A percentile compares a stretch with the other conserved stretches of the same genome.
Conservation (phyloP, 2,329 filamentous ascomycete species). For the Metarhizium humberi region DNA sequence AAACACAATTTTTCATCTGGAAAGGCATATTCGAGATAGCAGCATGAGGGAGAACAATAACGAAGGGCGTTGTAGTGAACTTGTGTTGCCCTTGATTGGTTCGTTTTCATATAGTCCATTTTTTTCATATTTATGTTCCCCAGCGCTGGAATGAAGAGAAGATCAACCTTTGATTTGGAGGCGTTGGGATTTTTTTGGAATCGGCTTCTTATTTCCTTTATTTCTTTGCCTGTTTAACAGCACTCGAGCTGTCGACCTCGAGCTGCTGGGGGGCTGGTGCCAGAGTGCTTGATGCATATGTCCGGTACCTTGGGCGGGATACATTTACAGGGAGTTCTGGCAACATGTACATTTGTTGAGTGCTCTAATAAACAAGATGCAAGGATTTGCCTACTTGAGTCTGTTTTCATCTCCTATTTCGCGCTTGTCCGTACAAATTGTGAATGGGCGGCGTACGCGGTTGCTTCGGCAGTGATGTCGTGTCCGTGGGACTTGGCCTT, state of each 20-base stretch:
- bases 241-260: neutral
- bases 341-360: neutral
- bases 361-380: neutral
- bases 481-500: no score
- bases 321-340: neutral
- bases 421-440: no score
- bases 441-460: no score
- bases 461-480: no score
- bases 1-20: neutral
- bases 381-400: neutral
- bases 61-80: neutral
- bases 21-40: neutral
- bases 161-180: neutral
- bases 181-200: neutral
- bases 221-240: neutral
- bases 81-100: neutral
- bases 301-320: neutral
- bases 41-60: slow-evolving; percentile 6
- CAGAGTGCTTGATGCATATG: neutral
- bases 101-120: slow-evolving; percentile 10
- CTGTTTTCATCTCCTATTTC: no score
- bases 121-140: slow-evolving; percentile 5
- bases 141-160: neutral
- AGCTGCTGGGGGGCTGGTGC: neutral
- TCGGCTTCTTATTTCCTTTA: neutral